Evolutionary conservation across 768 basidiomycete genomes (phyloP), one percentile per base, ranked within the genome.

Genomic region (Rhodocollybia butyracea): DNA sequence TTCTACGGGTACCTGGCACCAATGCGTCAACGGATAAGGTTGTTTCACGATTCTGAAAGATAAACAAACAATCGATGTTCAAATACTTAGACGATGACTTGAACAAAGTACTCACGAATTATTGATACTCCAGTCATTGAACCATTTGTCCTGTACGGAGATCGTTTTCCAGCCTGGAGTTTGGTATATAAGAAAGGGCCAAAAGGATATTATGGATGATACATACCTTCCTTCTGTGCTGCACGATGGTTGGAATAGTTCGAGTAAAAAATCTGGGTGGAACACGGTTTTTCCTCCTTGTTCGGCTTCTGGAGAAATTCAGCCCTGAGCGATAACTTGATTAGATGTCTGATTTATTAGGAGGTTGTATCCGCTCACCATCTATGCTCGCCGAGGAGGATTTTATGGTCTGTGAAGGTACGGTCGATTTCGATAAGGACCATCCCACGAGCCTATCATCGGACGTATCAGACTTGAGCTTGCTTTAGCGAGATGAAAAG

Each of bases 171-270:
- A 52, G 15, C 51, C 51, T 52, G 12, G 24, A 29, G 6, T 19
- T 13, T 15, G 24, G 11, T 46, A 21, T 2, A 46, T 29, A 5
- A 24, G 19, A 24, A 45, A 5, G 4, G n/a, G 19, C 13, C 24
- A 24, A 36, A 11, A 17, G 15, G 13, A 36, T 4, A 21, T 11
- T 47, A 10, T 50, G 5, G 5, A 1, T 4, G 21, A 7, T 29
- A 38, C 39, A 27, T 30, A 41, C 51, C 51, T 41, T 52, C 51
- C 40, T 52, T 52, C 39, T 52, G 51, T 3, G 51, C 51, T 19
- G 22, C 41, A 15, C 51, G 51, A 36, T 43, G 39, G 10, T 27
- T 40, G 8, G 2, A 29, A 22, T 52, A 52, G 4, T 26, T 26
- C 5, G 51, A 52, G 21, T 52, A 32, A 17, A 41, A 52, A 11